Evolutionary conservation across 305 asterid species (phyloP), one percentile per base, ranked within the genome.

Genomic region (Stenogyne calaminthoides): DNA sequence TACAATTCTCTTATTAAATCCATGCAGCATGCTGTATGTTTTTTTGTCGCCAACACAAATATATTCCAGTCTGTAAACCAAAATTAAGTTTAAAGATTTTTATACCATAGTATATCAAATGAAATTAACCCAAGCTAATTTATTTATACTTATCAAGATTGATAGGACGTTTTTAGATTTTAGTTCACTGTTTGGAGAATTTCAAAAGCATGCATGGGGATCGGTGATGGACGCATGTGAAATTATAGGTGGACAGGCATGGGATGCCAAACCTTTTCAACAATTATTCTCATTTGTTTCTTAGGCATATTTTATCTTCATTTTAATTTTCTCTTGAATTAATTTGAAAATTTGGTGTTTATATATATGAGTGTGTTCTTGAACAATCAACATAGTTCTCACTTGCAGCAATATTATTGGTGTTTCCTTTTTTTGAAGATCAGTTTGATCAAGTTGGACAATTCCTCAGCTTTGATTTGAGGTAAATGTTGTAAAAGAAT

Each of bases 221-320:
- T 69, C 5, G 54, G 84, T 77, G 88, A 75, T 69, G 12, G 80
- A 18, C 81, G 78, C 90, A 89, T 82, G 95, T 89, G 91, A 86
- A 64, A 22, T 79, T 79, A 29, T 79, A 77, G 91, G 83, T 88
- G 91, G 78, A 83, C 67, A 81, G 84, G 90, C 86, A 89, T 80
- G 84, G 84, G 81, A 80, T 63, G 82, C 82, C 83, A 73, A 77
- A 64, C 80, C 77, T 83, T 80, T 78, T 51, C 80, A 76, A 83
- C 88, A 82, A 83, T 86, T 81, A 88, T 87, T 83, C 89, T 80
- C 64, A 71, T 57, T 73, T 25, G 18, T 32, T 76, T 8, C 39
- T 59, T 20, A 49, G 56, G 20, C 44, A 25, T 15, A 58, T 36
- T 77, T 63, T 62, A 15, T 78, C 64, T 72, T 70, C 76, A 54